phyloP scores from a whole-genome alignment of 495 filamentous ascomycete species.

The Corynascus novoguineensis region DNA sequence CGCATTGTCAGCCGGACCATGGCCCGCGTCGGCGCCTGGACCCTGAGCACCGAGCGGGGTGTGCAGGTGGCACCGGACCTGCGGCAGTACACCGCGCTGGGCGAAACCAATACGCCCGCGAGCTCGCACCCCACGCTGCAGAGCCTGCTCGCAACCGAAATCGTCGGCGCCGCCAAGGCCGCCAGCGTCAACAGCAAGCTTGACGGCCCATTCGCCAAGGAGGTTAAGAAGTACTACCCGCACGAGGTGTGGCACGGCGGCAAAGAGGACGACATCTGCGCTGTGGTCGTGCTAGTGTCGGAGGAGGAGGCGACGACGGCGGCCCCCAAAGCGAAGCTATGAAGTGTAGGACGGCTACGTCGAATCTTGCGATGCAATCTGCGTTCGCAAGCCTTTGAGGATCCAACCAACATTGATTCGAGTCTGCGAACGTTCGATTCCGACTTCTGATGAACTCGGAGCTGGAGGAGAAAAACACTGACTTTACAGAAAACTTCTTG shows the following conservation, averaged over 20 bases:
- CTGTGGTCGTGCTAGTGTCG: constrained; percentile 67
- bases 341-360: too few species aligned
- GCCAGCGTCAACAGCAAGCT: constrained; percentile 71
- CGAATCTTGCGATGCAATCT: too few species aligned
- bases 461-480: too few species aligned
- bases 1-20: constrained; percentile 71
- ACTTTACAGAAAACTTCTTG: background rate
- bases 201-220: constrained; percentile 91
- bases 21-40: constrained; percentile 68
- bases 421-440: too few species aligned
- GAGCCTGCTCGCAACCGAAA: constrained; percentile 67
- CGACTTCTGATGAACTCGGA: too few species aligned
- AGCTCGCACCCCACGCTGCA: constrained; percentile 52
- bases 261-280: constrained; percentile 88
- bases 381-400: too few species aligned
- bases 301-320: constrained; percentile 38
- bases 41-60: constrained; percentile 50
- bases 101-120: constrained; percentile 18
- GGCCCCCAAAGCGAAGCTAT: constrained; percentile 37
- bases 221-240: constrained; percentile 80
- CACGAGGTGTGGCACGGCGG: constrained; percentile 79
- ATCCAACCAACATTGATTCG: background rate
- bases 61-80: constrained; percentile 55
- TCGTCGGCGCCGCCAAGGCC: constrained; percentile 73
- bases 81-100: constrained; percentile 45